A percentile compares a stretch with the other conserved stretches of the same genome.
These are phyloP conservation scores for Phialophora verrucosa DNA, from an alignment of 2,329 filamentous ascomycete genomes.

Conservation along the genomic window DNA sequence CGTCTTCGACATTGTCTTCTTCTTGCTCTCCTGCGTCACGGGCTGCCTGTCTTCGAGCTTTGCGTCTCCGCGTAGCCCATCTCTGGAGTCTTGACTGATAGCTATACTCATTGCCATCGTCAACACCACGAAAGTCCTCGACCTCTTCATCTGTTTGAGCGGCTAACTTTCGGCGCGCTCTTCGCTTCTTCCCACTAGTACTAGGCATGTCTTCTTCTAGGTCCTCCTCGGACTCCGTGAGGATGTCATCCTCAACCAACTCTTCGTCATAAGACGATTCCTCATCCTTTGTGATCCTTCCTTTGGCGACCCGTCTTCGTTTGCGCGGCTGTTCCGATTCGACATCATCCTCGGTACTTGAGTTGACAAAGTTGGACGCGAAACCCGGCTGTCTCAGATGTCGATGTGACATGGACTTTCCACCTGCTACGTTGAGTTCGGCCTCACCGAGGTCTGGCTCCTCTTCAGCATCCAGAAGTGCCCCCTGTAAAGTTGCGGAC, in stretches of 20 bases:
- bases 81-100: slow-evolving; percentile 76
- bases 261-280: slow-evolving; percentile 44
- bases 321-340: slow-evolving; percentile 42
- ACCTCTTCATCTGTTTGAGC: slow-evolving; percentile 48
- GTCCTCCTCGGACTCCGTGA: slow-evolving; percentile 43
- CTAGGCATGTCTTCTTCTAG: slow-evolving; percentile 40
- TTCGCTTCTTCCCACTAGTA: slow-evolving; percentile 33
- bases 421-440: slow-evolving; percentile 48
- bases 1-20: slow-evolving; percentile 51
- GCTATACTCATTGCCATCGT: slow-evolving; percentile 85
- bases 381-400: slow-evolving; percentile 77
- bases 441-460: slow-evolving; percentile 58
- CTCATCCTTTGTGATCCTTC: slow-evolving; percentile 43
- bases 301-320: slow-evolving; percentile 45
- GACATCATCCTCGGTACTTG: slow-evolving; percentile 35
- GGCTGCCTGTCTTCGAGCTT: slow-evolving; percentile 57
- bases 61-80: slow-evolving; percentile 72
- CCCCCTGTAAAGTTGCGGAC: slow-evolving; percentile 74
- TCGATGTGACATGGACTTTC: slow-evolving; percentile 67
- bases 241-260: slow-evolving; percentile 29
- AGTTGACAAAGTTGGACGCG: slow-evolving; percentile 54
- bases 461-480: slow-evolving; percentile 81
- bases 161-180: slow-evolving; percentile 38
- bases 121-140: slow-evolving; percentile 69
- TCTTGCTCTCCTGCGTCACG: slow-evolving; percentile 45